A percentile compares a stretch with the other conserved stretches of the same genome.
Conservation (phyloP, 176 grass and related monocot genomes). For the Oryza glumipatula region DNA sequence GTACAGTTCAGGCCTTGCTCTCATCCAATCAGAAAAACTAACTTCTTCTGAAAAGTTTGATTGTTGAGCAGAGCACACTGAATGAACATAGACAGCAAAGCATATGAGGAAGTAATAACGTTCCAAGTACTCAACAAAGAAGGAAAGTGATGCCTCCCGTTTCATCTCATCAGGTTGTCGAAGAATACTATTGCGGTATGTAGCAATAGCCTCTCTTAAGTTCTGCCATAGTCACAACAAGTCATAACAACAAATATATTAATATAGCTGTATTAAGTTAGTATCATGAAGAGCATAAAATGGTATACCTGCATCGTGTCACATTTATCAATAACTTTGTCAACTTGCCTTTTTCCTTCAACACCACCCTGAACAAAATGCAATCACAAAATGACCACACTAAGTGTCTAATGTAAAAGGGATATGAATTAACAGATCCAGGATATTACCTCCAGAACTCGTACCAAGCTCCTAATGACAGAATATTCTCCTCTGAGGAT, state of each 20-base stretch:
- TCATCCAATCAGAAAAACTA: slow-evolving; percentile 99
- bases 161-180: slow-evolving; percentile 99
- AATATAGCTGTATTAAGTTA: slow-evolving; percentile 29
- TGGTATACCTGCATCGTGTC: slow-evolving; percentile 93
- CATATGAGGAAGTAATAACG: slow-evolving; percentile 99
- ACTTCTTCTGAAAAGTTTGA: slow-evolving; percentile 60
- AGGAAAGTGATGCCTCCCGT: slow-evolving; percentile 92
- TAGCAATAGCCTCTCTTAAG: slow-evolving; percentile 91
- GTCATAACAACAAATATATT: slow-evolving; percentile 36
- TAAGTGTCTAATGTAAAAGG: slow-evolving; percentile 15
- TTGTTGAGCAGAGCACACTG: slow-evolving; percentile 65
- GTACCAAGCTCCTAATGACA: slow-evolving; percentile 96
- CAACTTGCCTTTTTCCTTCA: slow-evolving; percentile 97
- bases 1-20: slow-evolving; percentile 92
- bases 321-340: slow-evolving; percentile 98
- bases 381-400: slow-evolving; percentile 23
- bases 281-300: slow-evolving; percentile 29
- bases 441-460: slow-evolving; percentile 84
- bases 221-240: slow-evolving; percentile 66
- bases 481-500: slow-evolving; percentile 86
- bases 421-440: slow-evolving; percentile 32
- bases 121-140: slow-evolving; percentile 99
- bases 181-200: slow-evolving; percentile 93
- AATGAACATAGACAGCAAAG: slow-evolving; percentile 95
- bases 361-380: slow-evolving; percentile 76